Evolutionary conservation across 352 stramenopile genomes (phyloP).

Genomic region (Phytophthora crassamura): DNA sequence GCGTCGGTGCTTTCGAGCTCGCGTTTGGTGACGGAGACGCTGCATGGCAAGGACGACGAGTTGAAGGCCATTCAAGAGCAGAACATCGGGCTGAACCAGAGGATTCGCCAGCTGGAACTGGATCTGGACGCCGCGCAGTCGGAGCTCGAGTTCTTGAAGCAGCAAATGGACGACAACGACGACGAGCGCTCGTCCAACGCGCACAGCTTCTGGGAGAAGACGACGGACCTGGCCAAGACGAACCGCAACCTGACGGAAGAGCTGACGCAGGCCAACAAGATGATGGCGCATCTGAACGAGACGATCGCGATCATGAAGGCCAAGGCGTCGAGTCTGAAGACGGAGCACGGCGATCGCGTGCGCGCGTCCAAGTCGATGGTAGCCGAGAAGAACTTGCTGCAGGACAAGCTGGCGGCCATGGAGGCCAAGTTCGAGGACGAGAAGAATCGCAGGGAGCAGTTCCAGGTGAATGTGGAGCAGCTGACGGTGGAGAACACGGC

Average conservation of each 20-base stretch:
- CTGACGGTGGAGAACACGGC: conserved; percentile 87
- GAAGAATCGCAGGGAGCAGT: conserved; percentile 82
- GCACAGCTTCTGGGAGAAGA: conserved; percentile 88
- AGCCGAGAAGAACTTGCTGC: conserved; percentile 73
- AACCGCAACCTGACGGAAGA: conserved; percentile 82
- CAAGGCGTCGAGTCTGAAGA: conserved; percentile 57
- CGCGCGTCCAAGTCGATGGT: conserved; percentile 71
- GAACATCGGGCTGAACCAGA: conserved; percentile 57
- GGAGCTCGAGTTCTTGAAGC: conserved; percentile 77
- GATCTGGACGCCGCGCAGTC: conserved; percentile 67
- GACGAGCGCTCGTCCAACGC: conserved; percentile 73
- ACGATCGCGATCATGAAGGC: conserved; percentile 64
- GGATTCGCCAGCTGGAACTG: conserved; percentile 80
- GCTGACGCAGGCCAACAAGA: conserved; percentile 67
- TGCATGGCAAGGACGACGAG: conserved; percentile 81
- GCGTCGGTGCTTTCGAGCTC: conserved; percentile 74
- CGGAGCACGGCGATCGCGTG: conserved; percentile 64
- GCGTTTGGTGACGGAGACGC: conserved; percentile 69
- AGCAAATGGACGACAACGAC: conserved; percentile 77
- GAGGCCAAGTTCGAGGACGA: conserved; percentile 83
- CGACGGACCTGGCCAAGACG: conserved; percentile 82
- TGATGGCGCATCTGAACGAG: conserved; percentile 70
- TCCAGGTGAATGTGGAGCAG: conserved; percentile 89
- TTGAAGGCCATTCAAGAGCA: conserved; percentile 76
- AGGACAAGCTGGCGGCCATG: conserved; percentile 69